These are phyloP conservation scores for Boletus rubescentipes DNA, from an alignment of 768 basidiomycete genomes.

Conservation along the genomic window DNA sequence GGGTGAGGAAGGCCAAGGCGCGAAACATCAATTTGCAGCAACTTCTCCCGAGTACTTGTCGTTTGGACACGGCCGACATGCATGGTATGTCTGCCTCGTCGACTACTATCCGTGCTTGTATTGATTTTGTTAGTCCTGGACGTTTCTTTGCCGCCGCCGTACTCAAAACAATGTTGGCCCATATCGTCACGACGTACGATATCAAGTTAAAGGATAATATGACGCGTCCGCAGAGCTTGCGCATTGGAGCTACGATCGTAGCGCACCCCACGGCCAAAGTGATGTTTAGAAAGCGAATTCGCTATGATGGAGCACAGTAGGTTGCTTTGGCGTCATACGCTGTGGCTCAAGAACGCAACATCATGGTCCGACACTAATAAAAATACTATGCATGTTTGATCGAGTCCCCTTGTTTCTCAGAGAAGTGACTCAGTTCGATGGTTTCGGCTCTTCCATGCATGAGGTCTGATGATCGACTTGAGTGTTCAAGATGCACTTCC, in stretches of 20 bases:
- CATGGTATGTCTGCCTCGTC: constrained; percentile 14
- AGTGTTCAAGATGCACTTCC: no score
- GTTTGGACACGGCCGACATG: constrained; percentile 35
- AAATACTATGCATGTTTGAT: background rate
- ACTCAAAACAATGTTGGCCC: constrained; percentile 47
- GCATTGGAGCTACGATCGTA: background rate
- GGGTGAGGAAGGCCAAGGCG: constrained; percentile 33
- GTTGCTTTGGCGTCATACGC: background rate
- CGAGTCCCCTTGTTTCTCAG: background rate
- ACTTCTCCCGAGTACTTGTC: constrained; percentile 32
- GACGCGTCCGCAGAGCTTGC: background rate
- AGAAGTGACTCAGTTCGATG: no score
- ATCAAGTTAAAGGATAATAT: no score
- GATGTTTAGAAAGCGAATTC: constrained; percentile 7
- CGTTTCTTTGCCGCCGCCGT: constrained; percentile 43
- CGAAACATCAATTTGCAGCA: constrained; percentile 35
- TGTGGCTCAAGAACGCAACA: no score
- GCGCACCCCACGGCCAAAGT: background rate
- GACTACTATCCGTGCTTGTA: constrained; percentile 3
- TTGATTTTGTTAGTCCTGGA: background rate
- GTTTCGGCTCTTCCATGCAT: no score
- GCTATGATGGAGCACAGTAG: background rate
- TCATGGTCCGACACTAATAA: no score
- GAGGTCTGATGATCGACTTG: no score
- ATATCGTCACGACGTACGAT: constrained; percentile 34